Conservation (phyloP, 2,329 filamentous ascomycete genomes). For the Neobulgaria alba region DNA sequence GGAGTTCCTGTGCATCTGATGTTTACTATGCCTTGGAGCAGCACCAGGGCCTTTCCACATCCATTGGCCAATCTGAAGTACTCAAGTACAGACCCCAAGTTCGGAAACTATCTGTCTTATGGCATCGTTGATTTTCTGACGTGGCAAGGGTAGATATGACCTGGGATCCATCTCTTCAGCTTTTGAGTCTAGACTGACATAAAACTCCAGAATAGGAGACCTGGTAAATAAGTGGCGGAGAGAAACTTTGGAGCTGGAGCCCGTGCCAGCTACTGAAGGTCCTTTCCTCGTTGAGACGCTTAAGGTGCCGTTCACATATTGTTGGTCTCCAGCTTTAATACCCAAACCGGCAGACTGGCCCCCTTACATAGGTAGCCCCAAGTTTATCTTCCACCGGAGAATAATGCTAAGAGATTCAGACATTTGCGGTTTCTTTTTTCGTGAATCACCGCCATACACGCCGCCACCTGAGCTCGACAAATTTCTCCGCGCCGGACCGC, state of each 20-base stretch:
- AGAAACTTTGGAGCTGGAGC: slow-evolving; percentile 33
- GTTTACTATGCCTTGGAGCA: slow-evolving; percentile 19
- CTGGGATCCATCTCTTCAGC: too few species aligned
- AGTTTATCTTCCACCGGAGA: neutral
- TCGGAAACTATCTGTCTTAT: slow-evolving; percentile 38
- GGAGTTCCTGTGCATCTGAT: slow-evolving; percentile 12
- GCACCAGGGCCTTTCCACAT: slow-evolving; percentile 19
- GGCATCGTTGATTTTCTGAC: slow-evolving; percentile 39
- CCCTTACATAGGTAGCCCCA: slow-evolving; percentile 27
- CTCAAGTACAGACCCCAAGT: slow-evolving; percentile 26
- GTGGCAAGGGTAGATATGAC: slow-evolving; percentile 36
- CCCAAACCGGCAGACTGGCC: slow-evolving; percentile 35
- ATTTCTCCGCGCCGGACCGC: slow-evolving; percentile 38
- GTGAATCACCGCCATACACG: slow-evolving; percentile 29
- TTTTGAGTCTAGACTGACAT: too few species aligned
- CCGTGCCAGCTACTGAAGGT: slow-evolving; percentile 30
- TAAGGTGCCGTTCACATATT: slow-evolving; percentile 22
- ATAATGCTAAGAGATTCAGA: slow-evolving; percentile 11
- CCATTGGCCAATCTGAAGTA: slow-evolving; percentile 39
- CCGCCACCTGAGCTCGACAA: slow-evolving; percentile 32
- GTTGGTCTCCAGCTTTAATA: slow-evolving; percentile 32
- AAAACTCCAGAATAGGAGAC: slow-evolving; percentile 32
- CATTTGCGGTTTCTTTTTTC: slow-evolving; percentile 40
- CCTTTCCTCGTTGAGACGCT: slow-evolving; percentile 31
- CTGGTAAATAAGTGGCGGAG: slow-evolving; percentile 37